Evolutionary conservation across 805 yeast species (phyloP), one percentile per base, ranked within the genome.

Genomic region (Saccharomycopsis sp.): DNA sequence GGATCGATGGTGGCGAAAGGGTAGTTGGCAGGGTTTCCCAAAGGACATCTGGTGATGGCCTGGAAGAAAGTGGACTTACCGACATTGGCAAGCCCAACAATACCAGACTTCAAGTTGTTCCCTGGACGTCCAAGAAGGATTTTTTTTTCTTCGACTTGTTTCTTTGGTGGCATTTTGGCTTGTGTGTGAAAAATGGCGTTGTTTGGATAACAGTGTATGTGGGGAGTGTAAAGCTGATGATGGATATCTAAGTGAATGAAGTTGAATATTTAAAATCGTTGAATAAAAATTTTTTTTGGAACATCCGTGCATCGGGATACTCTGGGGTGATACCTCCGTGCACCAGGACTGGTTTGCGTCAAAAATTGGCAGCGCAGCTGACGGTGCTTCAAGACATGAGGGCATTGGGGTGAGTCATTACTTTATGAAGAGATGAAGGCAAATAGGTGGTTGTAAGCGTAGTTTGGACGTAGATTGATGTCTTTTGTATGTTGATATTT

Each of bases 61-160:
- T 86, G 91, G 76, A 86, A 86, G 68, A 87, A 85, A 4, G 91
- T 86, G 14, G 89, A 83, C 67, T 86, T 86, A 66, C 92, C 92
- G 60, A 87, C 91, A 60, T 80, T 87, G 68, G 97, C 97, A 61
- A 92, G 80, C 61, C 99, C 99, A 59, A 92, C 99, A 64, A 92
- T 91, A 68, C 99, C 99, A 63, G 87, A 76, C 79, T 81, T 82
- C 68, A 83, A 72, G 71, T 82, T 82, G 70, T 83, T 83, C 66
- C 89, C 88, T 70, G 94, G 94, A 72, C 95, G 85, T 64, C 96
- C 94, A 65, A 89, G 81, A 62, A 85, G 79, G 66, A 89, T 77
- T 69, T 87, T 88, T 68, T 84, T 82, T 69, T 85, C 91, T 69
- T 75, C 83, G 62, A 72, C 82, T 73, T 77, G 79, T 77, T 83